Base-by-base conservation (phyloP, 345 rosid species). In the Theobroma cacao region DNA sequence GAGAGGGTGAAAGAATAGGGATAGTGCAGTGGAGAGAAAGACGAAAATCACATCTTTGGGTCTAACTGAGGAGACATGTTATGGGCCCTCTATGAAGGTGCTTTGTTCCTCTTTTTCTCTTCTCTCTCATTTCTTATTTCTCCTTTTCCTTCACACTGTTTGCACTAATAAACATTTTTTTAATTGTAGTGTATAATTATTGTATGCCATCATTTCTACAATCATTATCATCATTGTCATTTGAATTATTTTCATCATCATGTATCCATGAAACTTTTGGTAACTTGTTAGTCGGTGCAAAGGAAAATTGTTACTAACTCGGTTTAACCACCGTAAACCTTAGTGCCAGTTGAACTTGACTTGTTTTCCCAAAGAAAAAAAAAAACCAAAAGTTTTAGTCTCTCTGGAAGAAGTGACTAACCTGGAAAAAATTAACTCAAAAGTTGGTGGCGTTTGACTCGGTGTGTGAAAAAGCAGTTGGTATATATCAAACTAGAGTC, bases 21-120 rank as follows among this genome's bases (percentile, higher is more conserved):
- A 30, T 26, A 74, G 85, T 81, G 81, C 56, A 77, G 79, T 69
- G 59, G 80, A 68, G 78, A 76, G 81, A 79, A 75, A 84, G 87
- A 77, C 58, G 82, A 84, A 90, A 88, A 86, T 90, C 90, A 90
- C 88, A 84, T 80, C 85, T 79, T 67, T 64, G 81, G 77, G 85
- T 86, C 87, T 81, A 60, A 75, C 6, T 81, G 85, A 86, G 85
- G 79, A 82, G 88, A 88, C 91, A 83, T 75, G n/a, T 33, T 31
- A 85, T 90, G 93, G 93, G 88, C 81, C 93, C 90, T 73, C 40
- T 28, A 66, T 61, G 78, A 77, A 83, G 83, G 82, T 87, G 88
- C 90, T 82, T 83, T 81, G 64, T 79, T 83, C 67, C 72, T 77
- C 68, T 75, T 75, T 80, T 79, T 81, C 80, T 77, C 77, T 58